Conservation (phyloP, 208 protist genomes). For the Acanthamoeba healyi region DNA sequence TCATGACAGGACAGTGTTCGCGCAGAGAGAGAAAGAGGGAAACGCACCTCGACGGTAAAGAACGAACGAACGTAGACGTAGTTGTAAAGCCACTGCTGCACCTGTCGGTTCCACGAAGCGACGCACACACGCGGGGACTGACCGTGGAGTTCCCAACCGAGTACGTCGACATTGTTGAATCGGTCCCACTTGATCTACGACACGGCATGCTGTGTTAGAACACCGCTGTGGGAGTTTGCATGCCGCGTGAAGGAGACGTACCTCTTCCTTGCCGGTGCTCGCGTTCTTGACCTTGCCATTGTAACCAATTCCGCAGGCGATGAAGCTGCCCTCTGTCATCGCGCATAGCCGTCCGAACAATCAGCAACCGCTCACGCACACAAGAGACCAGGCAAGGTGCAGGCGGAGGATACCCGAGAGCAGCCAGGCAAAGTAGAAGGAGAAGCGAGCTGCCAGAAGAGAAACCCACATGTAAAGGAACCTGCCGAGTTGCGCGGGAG, state of each 20-base stretch:
- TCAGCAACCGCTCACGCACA: no score
- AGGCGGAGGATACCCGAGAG: background rate
- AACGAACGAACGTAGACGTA: slow-evolving; percentile 28
- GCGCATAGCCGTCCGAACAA: no score
- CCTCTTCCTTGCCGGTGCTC: slow-evolving; percentile 56
- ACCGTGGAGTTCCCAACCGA: slow-evolving; percentile 69
- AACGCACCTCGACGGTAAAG: slow-evolving; percentile 18
- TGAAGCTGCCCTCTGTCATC: slow-evolving; percentile 60
- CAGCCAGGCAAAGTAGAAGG: slow-evolving; percentile 82
- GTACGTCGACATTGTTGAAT: slow-evolving; percentile 75
- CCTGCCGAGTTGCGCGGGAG: background rate
- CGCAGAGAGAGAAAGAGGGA: background rate
- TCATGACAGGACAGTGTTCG: background rate
- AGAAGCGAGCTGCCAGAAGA: slow-evolving; percentile 60
- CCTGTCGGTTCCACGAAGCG: slow-evolving; percentile 78
- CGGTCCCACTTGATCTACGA: slow-evolving; percentile 66
- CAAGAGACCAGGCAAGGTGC: background rate
- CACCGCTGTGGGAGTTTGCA: no score
- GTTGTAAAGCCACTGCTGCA: slow-evolving; percentile 80
- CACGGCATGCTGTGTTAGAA: background rate
- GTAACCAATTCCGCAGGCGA: slow-evolving; percentile 78
- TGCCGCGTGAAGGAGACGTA: background rate
- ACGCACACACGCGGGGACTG: slow-evolving; percentile 68
- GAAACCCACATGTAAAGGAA: background rate
- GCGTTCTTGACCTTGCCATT: slow-evolving; percentile 76